Conservation (phyloP, 179 eudicot genomes). For the Vitellaria paradoxa region DNA sequence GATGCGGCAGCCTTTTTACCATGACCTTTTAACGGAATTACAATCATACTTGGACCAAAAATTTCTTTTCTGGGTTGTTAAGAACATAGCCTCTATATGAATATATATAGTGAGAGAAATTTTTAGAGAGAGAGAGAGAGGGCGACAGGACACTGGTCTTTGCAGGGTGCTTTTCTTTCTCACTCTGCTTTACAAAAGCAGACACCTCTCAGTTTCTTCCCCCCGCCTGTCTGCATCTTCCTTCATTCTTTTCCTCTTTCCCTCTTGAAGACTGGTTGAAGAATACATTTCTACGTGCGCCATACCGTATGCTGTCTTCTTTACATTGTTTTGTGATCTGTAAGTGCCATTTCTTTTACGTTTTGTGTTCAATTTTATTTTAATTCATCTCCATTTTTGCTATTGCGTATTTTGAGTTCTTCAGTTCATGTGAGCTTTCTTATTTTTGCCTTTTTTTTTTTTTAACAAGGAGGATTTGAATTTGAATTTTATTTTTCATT, state of each 20-base stretch:
- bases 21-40: too few species aligned
- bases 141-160: not conserved
- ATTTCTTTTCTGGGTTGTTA: too few species aligned
- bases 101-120: too few species aligned
- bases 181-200: slow-evolving; percentile 22
- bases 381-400: not conserved
- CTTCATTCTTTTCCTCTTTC: not conserved
- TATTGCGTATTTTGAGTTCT: too few species aligned
- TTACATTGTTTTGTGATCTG: slow-evolving; percentile 14
- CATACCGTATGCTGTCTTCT: not conserved
- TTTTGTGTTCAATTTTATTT: not conserved
- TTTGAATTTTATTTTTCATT: not conserved
- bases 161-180: slow-evolving; percentile 2
- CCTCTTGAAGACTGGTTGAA: slow-evolving; percentile 8
- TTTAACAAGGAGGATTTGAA: too few species aligned
- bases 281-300: not conserved
- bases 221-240: not conserved
- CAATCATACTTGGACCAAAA: too few species aligned
- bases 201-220: slow-evolving; percentile 17
- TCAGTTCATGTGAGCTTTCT: too few species aligned
- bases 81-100: too few species aligned
- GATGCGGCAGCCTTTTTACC: too few species aligned
- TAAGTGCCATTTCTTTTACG: not conserved
- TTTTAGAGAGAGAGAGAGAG: too few species aligned
- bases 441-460: too few species aligned